phyloP scores from a whole-genome alignment of 805 yeast species.

The Saturnispora halmiae region DNA sequence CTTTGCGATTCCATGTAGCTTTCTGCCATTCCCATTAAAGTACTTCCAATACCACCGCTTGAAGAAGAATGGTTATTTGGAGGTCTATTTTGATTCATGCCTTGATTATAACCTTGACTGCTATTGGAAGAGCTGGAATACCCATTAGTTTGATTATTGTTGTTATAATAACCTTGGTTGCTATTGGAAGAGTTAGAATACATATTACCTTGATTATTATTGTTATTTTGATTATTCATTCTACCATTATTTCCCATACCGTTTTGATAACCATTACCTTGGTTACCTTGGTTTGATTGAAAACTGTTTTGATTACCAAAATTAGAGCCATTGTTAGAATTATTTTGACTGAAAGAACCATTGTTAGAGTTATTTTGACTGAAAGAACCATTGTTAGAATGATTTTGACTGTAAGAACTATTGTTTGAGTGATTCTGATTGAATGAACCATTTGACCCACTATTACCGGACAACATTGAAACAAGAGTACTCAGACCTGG shows the following conservation, averaged over 20 bases:
- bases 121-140: neutral
- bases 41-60: slow-evolving; percentile 5
- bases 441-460: neutral
- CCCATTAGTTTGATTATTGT: neutral
- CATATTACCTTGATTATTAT: neutral
- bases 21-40: slow-evolving; percentile 6
- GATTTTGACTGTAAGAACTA: neutral
- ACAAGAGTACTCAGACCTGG: slow-evolving; percentile 19
- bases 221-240: neutral
- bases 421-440: neutral
- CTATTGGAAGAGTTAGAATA: too few relatives aligned
- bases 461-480: slow-evolving; percentile 13
- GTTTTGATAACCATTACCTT: too few relatives aligned
- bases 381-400: neutral
- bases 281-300: too few relatives aligned
- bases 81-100: slow-evolving; percentile 1
- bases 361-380: neutral
- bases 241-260: too few relatives aligned
- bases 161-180: slow-evolving; percentile 1
- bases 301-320: neutral
- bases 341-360: neutral
- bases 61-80: neutral
- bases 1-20: slow-evolving; percentile 3
- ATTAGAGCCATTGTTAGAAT: neutral
- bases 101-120: slow-evolving; percentile 6